Base-by-base conservation (phyloP, 2,329 filamentous ascomycete species). In the Aspergillus sp. region DNA sequence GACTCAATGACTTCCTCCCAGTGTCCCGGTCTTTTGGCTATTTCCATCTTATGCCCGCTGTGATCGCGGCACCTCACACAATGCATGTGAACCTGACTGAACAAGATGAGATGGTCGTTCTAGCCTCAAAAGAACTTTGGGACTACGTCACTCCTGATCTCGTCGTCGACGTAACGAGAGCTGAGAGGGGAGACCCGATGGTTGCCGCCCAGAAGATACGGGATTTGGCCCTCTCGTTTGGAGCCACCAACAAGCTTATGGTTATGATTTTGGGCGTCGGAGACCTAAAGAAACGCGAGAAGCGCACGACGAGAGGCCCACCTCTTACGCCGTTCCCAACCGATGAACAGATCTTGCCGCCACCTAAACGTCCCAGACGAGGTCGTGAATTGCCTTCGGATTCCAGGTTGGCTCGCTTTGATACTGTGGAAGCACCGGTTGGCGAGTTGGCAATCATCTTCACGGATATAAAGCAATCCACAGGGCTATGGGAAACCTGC, bases 401-500 rank as follows among this genome's bases (percentile, higher is more conserved):
- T 75, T 96, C 93, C 25, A 92, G 90, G 58, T 85, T 99, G 58
- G 91, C 91, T 61, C 87, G 94, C 52, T 87, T 98, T 31, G 92
- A 95, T 57, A 94, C 97, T 78, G 93, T 98, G 54, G 91, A 94
- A 64, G 92, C 95, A 13, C 95, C 95, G 0, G 92, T 89, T 1
- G 94, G 94, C 51, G 92, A 96, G 71, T 88, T 98, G 53, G 91
- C 92, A 47, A 92, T 99, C 72, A 93, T 96, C 54, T 99, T 99
- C 76, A 99, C 95, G 0, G 95, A 99, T 80, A 99, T 99, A 84
- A 98, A 98, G 83, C 97, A 94, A 80, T 98, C 94, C 25, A 99
- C 95, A 0, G 88, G 91, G 45, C 82, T 99, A 7, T 99, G 95
- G 95, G 95, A 99, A 78, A 93, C 92, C 58, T 96, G 94, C 74